Evolutionary conservation across 345 rosid genomes (phyloP), one percentile per base, ranked within the genome.

Genomic region (Populus nigra): DNA sequence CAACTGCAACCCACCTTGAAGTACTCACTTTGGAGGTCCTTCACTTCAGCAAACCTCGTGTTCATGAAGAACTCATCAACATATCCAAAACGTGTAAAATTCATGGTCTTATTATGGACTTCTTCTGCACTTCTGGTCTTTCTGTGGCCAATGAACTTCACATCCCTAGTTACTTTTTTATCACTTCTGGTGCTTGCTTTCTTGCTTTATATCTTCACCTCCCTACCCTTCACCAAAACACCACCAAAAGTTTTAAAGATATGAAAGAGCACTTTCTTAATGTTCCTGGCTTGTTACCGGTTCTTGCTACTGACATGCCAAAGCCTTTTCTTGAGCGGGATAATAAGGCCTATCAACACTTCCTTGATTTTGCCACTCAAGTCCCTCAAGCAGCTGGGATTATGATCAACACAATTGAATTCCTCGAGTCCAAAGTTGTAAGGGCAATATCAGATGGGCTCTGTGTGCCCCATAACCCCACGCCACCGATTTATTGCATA

Each of bases 331-430:
- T 65, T 7, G 79, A 86, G 65, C 82, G 85, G 7, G 5, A 29
- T 8, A 50, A 45, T 11, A 38, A 41, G 50, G 73, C 75, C 20
- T 84, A 77, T 22, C 22, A 65, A 15, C 62, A 10, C 75, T 59
- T 73, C 41, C n/a, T 83, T 27, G 84, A 80, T 27, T 3, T 5
- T 22, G 3, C 29, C 68, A 38, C 35, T 1, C 20, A 57, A 8
- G 20, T 53, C 25, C 16, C 55, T 7, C 43, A 66, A 66, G 27
- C 76, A 0, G 80, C 79, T 4, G 94, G 94, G 53, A 63, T 93
- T 45, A 87, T 93, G 1, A 72, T 84, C 2, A 90, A 93, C 83
- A 81, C 91, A 2, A 91, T 86, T 39, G 89, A 88, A 5, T 53
- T 53, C 29, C 91, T 93, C 10, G 96, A 93, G 78, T 45, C 71